Evolutionary conservation across 2,329 filamentous ascomycete species (phyloP).

Genomic region (Pseudopyricularia javanii): DNA sequence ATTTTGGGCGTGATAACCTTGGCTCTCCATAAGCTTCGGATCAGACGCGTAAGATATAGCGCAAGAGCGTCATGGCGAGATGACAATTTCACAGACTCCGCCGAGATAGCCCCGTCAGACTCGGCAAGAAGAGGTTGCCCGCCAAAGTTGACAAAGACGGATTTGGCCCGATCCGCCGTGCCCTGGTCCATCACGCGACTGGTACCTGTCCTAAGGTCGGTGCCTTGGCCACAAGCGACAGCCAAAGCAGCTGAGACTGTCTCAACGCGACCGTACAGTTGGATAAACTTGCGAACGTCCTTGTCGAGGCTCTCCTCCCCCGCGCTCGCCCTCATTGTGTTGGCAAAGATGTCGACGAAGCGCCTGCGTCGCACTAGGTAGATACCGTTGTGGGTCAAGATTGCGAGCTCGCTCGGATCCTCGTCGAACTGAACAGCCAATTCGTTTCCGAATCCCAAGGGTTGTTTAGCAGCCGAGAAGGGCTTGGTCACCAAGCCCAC

Average conservation of each 20-base stretch:
- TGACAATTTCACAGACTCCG: slow-evolving; percentile 78
- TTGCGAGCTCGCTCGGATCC: slow-evolving; percentile 68
- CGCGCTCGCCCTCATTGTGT: slow-evolving; percentile 59
- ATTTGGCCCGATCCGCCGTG: slow-evolving; percentile 72
- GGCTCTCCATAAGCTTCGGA: slow-evolving; percentile 79
- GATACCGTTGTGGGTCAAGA: slow-evolving; percentile 83
- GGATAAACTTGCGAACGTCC: slow-evolving; percentile 73
- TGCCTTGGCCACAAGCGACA: slow-evolving; percentile 87
- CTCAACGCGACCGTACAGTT: slow-evolving; percentile 76
- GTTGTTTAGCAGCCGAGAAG: slow-evolving; percentile 55
- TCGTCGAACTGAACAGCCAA: slow-evolving; percentile 91
- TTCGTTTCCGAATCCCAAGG: slow-evolving; percentile 84
- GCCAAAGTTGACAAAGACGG: slow-evolving; percentile 84
- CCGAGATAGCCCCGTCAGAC: slow-evolving; percentile 56
- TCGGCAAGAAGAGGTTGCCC: slow-evolving; percentile 78
- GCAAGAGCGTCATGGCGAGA: slow-evolving; percentile 81
- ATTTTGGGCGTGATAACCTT: slow-evolving; percentile 50
- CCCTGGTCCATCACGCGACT: slow-evolving; percentile 71
- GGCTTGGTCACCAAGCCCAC: slow-evolving; percentile 65
- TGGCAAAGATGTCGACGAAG: slow-evolving; percentile 84
- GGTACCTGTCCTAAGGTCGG: slow-evolving; percentile 59
- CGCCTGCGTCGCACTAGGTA: slow-evolving; percentile 74
- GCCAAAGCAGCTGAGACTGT: slow-evolving; percentile 84
- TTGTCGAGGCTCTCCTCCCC: slow-evolving; percentile 72
- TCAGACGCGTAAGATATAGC: slow-evolving; percentile 75